Conservation (phyloP, 1,139 yeast species). For the Meyerozyma athensensis region DNA sequence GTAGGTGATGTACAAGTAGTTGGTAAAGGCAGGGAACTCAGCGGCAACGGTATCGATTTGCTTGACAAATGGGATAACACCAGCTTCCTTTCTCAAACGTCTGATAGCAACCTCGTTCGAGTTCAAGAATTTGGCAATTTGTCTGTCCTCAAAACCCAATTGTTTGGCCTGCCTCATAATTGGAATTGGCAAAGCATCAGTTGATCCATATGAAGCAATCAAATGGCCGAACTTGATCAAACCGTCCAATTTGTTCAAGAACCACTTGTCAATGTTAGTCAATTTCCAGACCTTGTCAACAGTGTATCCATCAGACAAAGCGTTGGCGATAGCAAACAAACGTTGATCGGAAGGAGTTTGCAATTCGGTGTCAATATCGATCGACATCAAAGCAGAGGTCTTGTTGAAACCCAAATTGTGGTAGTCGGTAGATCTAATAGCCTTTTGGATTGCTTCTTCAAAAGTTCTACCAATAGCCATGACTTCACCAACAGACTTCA, state of each 20-base stretch:
- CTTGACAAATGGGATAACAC: constrained; percentile 88
- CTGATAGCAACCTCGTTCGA: constrained; percentile 94
- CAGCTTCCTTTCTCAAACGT: constrained; percentile 82
- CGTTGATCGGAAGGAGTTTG: constrained; percentile 97
- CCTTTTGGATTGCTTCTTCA: constrained; percentile 97
- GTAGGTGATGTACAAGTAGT: constrained; percentile 91
- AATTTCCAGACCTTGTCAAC: constrained; percentile 90
- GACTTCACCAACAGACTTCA: constrained; percentile 99
- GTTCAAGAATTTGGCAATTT: constrained; percentile 83
- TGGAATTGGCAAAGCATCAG: constrained; percentile 56
- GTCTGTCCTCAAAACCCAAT: constrained; percentile 95
- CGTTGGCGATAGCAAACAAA: constrained; percentile 94
- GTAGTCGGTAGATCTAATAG: constrained; percentile 93
- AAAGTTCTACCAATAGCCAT: constrained; percentile 98
- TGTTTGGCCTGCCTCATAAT: constrained; percentile 87
- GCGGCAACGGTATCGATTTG: constrained; percentile 99
- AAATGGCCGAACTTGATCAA: constrained; percentile 65
- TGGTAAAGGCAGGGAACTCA: constrained; percentile 96
- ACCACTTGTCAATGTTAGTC: constrained; percentile 96
- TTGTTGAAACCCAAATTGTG: constrained; percentile 91
- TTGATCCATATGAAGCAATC: constrained; percentile 53
- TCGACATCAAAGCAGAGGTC: constrained; percentile 81
- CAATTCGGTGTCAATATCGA: constrained; percentile 85
- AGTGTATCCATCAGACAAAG: constrained; percentile 76
- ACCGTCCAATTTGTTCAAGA: constrained; percentile 77